These are phyloP conservation scores for Protomyces pachydermus DNA, from an alignment of 1,139 yeast genomes.

Conservation along the genomic window DNA sequence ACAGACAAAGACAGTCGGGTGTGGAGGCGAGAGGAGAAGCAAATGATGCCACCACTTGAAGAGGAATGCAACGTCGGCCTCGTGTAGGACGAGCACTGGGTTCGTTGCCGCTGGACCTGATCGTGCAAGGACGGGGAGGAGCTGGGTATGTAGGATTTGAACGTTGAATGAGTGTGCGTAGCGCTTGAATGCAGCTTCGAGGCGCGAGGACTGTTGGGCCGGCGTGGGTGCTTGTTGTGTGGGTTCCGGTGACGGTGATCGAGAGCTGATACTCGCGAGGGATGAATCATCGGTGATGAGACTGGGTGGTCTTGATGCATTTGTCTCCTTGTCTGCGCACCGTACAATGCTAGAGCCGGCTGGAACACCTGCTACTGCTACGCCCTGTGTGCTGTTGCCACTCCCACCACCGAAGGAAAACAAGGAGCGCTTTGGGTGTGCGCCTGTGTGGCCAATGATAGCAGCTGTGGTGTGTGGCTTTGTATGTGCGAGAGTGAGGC, in stretches of 20 bases:
- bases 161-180: conserved; percentile 6
- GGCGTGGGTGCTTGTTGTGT: neutral
- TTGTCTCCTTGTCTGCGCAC: neutral
- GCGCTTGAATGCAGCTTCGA: conserved; percentile 15
- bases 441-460: neutral
- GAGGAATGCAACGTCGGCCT: conserved; percentile 17
- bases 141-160: conserved; percentile 11
- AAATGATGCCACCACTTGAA: conserved; percentile 26
- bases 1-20: conserved; percentile 1
- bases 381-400: neutral
- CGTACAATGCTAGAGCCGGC: neutral
- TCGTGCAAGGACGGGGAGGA: conserved; percentile 10
- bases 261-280: conserved; percentile 8
- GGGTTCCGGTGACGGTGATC: conserved; percentile 25
- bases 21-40: conserved; percentile 11
- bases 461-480: neutral
- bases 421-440: neutral
- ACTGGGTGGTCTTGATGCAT: conserved; percentile 15
- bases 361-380: neutral
- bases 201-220: neutral
- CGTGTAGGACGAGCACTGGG: conserved; percentile 3
- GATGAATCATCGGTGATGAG: conserved; percentile 22
- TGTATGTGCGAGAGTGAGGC: neutral
- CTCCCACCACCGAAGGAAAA: neutral
- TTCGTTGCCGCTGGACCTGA: neutral